These are phyloP conservation scores for Jatropha multifida DNA, from an alignment of 441 rosid species.

Conservation along the genomic window DNA sequence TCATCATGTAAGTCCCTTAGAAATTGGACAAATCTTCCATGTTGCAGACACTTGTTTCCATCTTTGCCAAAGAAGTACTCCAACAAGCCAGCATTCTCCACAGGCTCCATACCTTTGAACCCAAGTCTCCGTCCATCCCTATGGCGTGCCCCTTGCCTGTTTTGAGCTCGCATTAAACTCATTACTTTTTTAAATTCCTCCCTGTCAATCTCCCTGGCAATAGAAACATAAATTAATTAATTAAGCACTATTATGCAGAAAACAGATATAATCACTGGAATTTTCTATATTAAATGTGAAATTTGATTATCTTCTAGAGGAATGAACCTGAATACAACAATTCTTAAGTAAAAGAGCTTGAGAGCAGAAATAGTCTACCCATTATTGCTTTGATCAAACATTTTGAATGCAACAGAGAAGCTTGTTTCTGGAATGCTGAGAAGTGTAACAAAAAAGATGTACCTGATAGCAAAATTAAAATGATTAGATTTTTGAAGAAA, in stretches of 20 bases:
- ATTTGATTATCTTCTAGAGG: background rate
- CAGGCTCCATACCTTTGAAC: slow-evolving; percentile 56
- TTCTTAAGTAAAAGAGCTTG: background rate
- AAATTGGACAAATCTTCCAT: slow-evolving; percentile 70
- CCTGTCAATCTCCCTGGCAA: slow-evolving; percentile 67
- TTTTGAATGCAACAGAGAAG: slow-evolving; percentile 77
- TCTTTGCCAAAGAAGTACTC: slow-evolving; percentile 83
- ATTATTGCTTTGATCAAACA: slow-evolving; percentile 78
- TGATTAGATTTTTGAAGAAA: background rate
- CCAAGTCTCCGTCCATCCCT: slow-evolving; percentile 66
- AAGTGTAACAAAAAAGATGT: slow-evolving; percentile 81
- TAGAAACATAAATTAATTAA: background rate
- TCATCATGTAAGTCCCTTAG: slow-evolving; percentile 66
- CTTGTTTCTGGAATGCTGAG: slow-evolving; percentile 88
- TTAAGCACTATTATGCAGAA: background rate
- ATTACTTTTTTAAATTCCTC: slow-evolving; percentile 19
- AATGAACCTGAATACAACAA: background rate
- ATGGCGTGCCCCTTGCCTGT: slow-evolving; percentile 52
- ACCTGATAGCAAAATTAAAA: slow-evolving; percentile 45
- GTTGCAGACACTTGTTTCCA: slow-evolving; percentile 58
- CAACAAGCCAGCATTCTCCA: slow-evolving; percentile 75
- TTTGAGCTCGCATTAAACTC: background rate
- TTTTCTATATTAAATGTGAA: background rate
- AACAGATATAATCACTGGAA: background rate
- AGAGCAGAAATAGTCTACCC: slow-evolving; percentile 46